phyloP scores from a whole-genome alignment of 192 early-diverging fungal species.

The Geranomyces michiganensis region DNA sequence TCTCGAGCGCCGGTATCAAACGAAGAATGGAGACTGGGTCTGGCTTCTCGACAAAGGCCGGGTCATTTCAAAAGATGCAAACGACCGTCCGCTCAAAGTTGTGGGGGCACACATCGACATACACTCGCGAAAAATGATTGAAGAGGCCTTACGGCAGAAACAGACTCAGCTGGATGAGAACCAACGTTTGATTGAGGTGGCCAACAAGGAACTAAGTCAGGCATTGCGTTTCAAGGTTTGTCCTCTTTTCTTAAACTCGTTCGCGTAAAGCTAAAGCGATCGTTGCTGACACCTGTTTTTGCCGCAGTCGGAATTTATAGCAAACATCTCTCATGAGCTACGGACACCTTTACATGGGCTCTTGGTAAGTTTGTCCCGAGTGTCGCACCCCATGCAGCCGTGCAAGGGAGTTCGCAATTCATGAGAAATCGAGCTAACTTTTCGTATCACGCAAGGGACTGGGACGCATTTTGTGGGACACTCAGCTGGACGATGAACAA shows the following conservation, averaged over 20 bases:
- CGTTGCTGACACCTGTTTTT: no score
- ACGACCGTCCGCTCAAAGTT: background rate
- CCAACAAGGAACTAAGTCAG: constrained; percentile 14
- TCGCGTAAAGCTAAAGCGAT: no score
- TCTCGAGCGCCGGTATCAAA: background rate
- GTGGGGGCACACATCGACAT: constrained; percentile 10
- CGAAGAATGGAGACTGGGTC: constrained; percentile 1
- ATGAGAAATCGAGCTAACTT: no score
- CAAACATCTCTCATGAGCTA: constrained; percentile 12
- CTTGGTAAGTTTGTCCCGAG: no score
- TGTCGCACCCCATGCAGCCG: no score
- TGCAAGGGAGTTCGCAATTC: no score
- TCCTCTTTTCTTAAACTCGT: no score
- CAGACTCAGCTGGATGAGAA: constrained; percentile 4
- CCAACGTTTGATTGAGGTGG: background rate
- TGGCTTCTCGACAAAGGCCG: constrained; percentile 4
- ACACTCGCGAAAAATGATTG: background rate
- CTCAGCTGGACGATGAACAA: constrained; percentile 20
- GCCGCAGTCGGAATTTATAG: background rate
- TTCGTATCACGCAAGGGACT: no score
- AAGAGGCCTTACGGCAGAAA: background rate
- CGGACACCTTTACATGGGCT: constrained; percentile 12
- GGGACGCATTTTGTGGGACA: constrained; percentile 15
- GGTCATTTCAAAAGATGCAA: background rate
- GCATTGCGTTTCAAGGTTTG: constrained; percentile 2